Evolutionary conservation across 139 green algal genomes (phyloP).

Genomic region (Coelastrella sp.): DNA sequence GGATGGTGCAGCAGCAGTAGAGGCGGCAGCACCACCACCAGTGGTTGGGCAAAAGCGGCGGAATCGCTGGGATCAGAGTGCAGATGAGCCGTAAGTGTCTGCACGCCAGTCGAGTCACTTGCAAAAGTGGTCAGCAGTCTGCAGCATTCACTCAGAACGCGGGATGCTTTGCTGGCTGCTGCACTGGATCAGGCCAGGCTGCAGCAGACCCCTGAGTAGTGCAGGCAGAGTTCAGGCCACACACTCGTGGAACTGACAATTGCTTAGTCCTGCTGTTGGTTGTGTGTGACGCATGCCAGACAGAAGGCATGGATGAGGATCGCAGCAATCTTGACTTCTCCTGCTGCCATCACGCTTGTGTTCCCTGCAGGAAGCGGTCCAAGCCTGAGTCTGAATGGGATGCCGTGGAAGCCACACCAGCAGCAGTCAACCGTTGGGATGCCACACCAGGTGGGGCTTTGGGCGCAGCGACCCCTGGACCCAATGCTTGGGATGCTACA

Average conservation of each 20-base stretch:
- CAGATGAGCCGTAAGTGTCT: constrained; percentile 49
- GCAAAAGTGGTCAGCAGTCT: constrained; percentile 10
- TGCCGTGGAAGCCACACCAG: constrained; percentile 79
- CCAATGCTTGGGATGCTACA: constrained; percentile 83
- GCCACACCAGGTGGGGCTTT: constrained; percentile 72
- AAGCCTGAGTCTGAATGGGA: constrained; percentile 90
- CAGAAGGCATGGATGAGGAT: too few relatives aligned
- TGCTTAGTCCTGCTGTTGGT: too few relatives aligned
- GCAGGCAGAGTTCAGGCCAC: too few relatives aligned
- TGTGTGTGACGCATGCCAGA: too few relatives aligned
- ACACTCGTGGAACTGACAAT: too few relatives aligned
- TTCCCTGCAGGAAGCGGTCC: constrained; percentile 63
- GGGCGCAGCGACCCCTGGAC: constrained; percentile 53
- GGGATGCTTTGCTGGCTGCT: neutral
- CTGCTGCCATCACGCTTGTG: neutral
- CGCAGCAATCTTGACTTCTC: neutral
- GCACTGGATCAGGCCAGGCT: neutral
- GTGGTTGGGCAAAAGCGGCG: constrained; percentile 70
- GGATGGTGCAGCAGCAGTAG: constrained; percentile 52
- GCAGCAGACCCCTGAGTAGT: neutral
- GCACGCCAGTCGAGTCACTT: too few relatives aligned
- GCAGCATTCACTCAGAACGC: too few relatives aligned
- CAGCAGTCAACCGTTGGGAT: constrained; percentile 80
- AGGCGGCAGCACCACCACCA: constrained; percentile 43
- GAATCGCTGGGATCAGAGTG: constrained; percentile 89